phyloP scores from a whole-genome alignment of 1,284 basidiomycete genomes.

The Apiotrichum brassicae region DNA sequence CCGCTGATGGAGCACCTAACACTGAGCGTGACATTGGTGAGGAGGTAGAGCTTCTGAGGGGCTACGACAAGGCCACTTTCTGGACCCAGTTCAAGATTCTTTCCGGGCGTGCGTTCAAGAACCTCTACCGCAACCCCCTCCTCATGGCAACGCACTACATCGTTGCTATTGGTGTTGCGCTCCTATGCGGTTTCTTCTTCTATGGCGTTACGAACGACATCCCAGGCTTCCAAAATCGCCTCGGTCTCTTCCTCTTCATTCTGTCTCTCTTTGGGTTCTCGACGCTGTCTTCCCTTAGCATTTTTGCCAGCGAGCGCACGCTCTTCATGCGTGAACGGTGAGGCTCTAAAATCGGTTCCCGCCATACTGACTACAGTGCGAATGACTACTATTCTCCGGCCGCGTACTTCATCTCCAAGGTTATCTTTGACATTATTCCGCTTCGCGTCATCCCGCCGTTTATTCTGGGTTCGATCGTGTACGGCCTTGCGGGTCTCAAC shows the following conservation, averaged over 20 bases:
- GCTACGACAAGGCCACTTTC: constrained; percentile 77
- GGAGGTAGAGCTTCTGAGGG: constrained; percentile 59
- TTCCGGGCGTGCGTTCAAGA: constrained; percentile 96
- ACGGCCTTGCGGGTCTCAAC: constrained; percentile 86
- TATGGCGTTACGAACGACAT: constrained; percentile 68
- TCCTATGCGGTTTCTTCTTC: constrained; percentile 53
- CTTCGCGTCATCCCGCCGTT: constrained; percentile 89
- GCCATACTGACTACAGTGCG: constrained; percentile 53
- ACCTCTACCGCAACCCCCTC: constrained; percentile 86
- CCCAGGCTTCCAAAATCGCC: constrained; percentile 75
- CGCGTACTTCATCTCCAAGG: constrained; percentile 93
- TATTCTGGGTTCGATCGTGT: constrained; percentile 89
- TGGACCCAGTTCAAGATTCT: constrained; percentile 86
- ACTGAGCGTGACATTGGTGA: constrained; percentile 49
- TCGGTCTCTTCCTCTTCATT: constrained; percentile 93
- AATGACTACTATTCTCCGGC: constrained; percentile 96
- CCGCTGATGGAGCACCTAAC: constrained; percentile 28
- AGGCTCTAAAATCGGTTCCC: constrained; percentile 18
- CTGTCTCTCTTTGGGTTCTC: constrained; percentile 93
- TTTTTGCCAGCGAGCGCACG: constrained; percentile 90
- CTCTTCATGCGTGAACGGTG: constrained; percentile 94
- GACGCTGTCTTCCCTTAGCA: constrained; percentile 79
- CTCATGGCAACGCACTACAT: constrained; percentile 84
- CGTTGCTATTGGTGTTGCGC: constrained; percentile 71
- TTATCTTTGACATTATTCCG: constrained; percentile 92